A percentile compares a stretch with the other conserved stretches of the same genome.
phyloP scores from a whole-genome alignment of 768 basidiomycete species.

The Podaxis sp. region DNA sequence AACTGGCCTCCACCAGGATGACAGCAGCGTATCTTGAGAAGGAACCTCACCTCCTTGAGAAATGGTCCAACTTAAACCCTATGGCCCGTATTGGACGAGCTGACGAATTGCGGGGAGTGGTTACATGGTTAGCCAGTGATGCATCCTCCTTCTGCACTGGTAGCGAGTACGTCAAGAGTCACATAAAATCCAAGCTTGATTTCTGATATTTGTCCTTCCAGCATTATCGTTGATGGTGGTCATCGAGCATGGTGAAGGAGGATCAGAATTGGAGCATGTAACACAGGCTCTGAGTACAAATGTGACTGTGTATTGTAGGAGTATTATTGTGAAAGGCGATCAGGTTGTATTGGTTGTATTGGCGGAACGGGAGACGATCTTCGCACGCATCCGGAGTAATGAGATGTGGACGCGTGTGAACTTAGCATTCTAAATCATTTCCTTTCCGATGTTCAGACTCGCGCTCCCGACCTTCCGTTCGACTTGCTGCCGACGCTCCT shows the following conservation, averaged over 20 bases:
- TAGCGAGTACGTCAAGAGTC: slow-evolving; percentile 64
- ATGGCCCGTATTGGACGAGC: slow-evolving; percentile 69
- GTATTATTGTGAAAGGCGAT: neutral
- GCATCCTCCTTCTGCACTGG: slow-evolving; percentile 80
- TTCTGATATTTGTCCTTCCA: slow-evolving; percentile 23
- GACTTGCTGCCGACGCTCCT: slow-evolving; percentile 14
- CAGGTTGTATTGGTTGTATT: neutral
- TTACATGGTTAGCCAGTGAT: slow-evolving; percentile 71
- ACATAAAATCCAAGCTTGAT: neutral
- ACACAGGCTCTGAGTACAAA: neutral
- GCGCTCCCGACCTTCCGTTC: slow-evolving; percentile 1
- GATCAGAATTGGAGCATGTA: neutral
- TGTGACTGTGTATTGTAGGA: slow-evolving; percentile 32
- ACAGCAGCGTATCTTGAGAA: slow-evolving; percentile 70
- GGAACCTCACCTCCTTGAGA: slow-evolving; percentile 59
- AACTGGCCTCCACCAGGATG: slow-evolving; percentile 46
- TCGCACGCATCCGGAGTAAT: neutral
- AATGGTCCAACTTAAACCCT: slow-evolving; percentile 72
- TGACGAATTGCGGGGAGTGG: slow-evolving; percentile 73
- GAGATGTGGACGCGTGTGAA: slow-evolving; percentile 4
- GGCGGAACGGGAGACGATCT: neutral
- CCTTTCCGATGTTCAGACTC: slow-evolving; percentile 8
- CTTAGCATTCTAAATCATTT: neutral
- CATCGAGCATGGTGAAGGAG: slow-evolving; percentile 58
- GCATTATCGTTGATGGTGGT: slow-evolving; percentile 62